These are phyloP conservation scores for Yamadazyma endophytica DNA, from an alignment of 805 yeast genomes.

Conservation along the genomic window DNA sequence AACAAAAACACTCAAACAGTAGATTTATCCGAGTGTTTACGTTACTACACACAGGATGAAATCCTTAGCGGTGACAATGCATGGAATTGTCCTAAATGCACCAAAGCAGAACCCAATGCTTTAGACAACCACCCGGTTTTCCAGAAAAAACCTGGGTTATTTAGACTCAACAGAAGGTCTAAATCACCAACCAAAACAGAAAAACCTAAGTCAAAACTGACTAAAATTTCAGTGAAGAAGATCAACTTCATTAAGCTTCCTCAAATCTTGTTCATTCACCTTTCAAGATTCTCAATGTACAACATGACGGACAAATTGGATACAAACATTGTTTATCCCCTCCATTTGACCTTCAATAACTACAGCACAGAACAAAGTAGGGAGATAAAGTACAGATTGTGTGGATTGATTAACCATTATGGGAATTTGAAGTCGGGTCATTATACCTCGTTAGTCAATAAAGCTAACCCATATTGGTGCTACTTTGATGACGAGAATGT, in stretches of 20 bases:
- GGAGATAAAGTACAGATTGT: conserved; percentile 46
- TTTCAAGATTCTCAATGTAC: conserved; percentile 42
- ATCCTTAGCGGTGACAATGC: conserved; percentile 71
- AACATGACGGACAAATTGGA: conserved; percentile 51
- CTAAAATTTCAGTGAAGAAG: conserved; percentile 20
- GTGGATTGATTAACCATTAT: conserved; percentile 65
- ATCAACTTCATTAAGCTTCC: conserved; percentile 32
- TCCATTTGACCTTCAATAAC: conserved; percentile 44
- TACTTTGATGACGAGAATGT: conserved; percentile 70
- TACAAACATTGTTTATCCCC: conserved; percentile 52
- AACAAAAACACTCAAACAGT: conserved; percentile 24
- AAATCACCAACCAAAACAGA: conserved; percentile 27
- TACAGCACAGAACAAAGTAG: conserved; percentile 14
- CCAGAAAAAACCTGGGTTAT: conserved; percentile 30
- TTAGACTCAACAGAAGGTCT: conserved; percentile 28
- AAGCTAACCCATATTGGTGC: conserved; percentile 56
- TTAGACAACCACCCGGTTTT: conserved; percentile 37
- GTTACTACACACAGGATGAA: conserved; percentile 60
- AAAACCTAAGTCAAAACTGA: conserved; percentile 7
- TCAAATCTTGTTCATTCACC: conserved; percentile 34
- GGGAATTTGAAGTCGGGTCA: conserved; percentile 74
- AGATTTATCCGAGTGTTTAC: conserved; percentile 59
- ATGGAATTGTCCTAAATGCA: conserved; percentile 80
- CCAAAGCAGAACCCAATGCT: conserved; percentile 18
- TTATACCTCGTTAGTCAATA: conserved; percentile 65